Evolutionary conservation across 129 eudicot species (phyloP), one percentile per base, ranked within the genome.

Genomic region (Saposhnikovia divaricata): DNA sequence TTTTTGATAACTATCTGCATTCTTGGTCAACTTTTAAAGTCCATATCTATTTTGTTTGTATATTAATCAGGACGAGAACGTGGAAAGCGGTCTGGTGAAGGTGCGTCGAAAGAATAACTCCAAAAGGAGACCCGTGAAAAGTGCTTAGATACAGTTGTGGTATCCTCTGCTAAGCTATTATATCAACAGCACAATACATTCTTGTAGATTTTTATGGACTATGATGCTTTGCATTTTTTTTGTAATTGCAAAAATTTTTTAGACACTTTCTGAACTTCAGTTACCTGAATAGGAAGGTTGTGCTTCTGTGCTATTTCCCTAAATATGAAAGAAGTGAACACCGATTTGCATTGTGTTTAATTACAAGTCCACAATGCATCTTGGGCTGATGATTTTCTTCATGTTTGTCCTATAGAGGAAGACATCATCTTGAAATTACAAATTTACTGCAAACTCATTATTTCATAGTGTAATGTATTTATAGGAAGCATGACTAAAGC

Each of bases 361-460:
- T 95, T 77, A 90, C 97, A 61, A 95, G 96, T 75, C 99, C 99
- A 23, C 96, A 85, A 57, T 95, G 99, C 88, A 95, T 53, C 83
- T 95, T 95, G 14, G 99, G 97, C 84, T 90, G 99, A 85, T 95
- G 99, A 82, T 95, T 90, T 66, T 95, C 99, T 89, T 95, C 99
- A 72, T 95, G 99, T 79, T 89, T 95, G 81, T 95, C 99, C 99
- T 95, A 87, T 76, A 19, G 43, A 81, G 37, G 68, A 40, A 80
- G 38, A 28, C 42, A 28, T 50, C 34, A 31, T 31, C 34, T 31
- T 46, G 6, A 12, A 11, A 12, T 46, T 46, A 3, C 53, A 48
- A 15, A 12, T 19, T 48, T 48, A 45, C 19, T 48, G 5, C 19
- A 48, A 13, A 12, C 19, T 13, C 4, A 47, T 47, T 31, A 31